A percentile compares a stretch with the other conserved stretches of the same genome.
phyloP scores from a whole-genome alignment of 2,329 filamentous ascomycete species.

The Aureobasidium pullulans region DNA sequence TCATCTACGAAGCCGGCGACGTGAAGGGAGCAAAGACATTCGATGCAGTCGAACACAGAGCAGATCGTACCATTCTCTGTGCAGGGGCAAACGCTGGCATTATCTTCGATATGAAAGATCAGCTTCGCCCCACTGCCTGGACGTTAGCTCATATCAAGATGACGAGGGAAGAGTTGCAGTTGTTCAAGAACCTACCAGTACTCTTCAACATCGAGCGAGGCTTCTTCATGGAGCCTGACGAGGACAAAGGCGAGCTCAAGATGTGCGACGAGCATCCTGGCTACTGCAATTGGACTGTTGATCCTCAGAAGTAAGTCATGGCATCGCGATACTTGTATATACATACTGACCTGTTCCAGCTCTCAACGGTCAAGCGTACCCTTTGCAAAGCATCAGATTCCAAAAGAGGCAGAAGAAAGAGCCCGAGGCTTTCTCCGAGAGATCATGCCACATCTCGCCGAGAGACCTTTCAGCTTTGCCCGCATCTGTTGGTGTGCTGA shows the following conservation, averaged over 20 bases:
- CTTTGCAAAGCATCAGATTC: slow-evolving; percentile 41
- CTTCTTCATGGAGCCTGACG: slow-evolving; percentile 46
- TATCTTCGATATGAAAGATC: slow-evolving; percentile 44
- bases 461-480: slow-evolving; percentile 43
- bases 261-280: slow-evolving; percentile 52
- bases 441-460: slow-evolving; percentile 47
- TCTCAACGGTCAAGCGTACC: slow-evolving; percentile 23
- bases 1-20: slow-evolving; percentile 31
- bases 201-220: slow-evolving; percentile 42
- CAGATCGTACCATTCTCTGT: slow-evolving; percentile 41
- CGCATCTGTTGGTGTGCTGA: slow-evolving; percentile 54
- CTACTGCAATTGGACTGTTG: slow-evolving; percentile 43
- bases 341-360: slow-evolving; percentile 10
- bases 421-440: slow-evolving; percentile 39
- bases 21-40: slow-evolving; percentile 38
- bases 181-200: slow-evolving; percentile 44
- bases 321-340: not conserved
- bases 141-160: slow-evolving; percentile 47
- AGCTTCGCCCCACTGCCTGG: slow-evolving; percentile 48
- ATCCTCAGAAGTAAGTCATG: not conserved
- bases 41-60: slow-evolving; percentile 35
- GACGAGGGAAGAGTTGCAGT: slow-evolving; percentile 36
- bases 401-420: slow-evolving; percentile 39
- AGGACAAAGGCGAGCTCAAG: slow-evolving; percentile 39
- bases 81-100: slow-evolving; percentile 44